Evolutionary conservation across 1,284 basidiomycete species (phyloP), one percentile per base, ranked within the genome.

Genomic region (Melampsora americana): DNA sequence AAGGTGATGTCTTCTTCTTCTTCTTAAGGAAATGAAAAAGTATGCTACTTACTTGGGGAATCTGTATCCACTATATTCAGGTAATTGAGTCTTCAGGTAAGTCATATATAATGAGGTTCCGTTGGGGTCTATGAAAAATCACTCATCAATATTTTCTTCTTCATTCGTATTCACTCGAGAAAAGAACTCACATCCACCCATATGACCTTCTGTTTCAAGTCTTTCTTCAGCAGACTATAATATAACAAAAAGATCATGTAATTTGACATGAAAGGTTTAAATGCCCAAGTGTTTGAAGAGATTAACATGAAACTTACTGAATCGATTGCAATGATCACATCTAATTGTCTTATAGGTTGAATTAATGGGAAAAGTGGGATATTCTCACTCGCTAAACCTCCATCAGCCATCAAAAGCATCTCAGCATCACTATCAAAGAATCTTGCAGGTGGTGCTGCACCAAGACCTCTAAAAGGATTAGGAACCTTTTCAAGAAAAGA

Each of bases 261-360:
- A 30, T 39, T 23, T 18, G 6, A 23, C 16, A 32, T 16, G 14
- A 35, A 59, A 16, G 26, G 50, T 16, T 1, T 28, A 12, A 64
- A 20, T 26, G 39, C 7, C 12, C 39, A 39, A n/a, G n/a, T n/a
- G n/a, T 53, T 53, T 20, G 26, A 62, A 62, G n/a, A 20, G 32
- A 26, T n/a, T 30, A 28, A 32, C 26, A 9, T 44, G 16, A 16
- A 46, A 72, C 72, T 67, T 20, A 76, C 73, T 9, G 73, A 59
- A 64, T 76, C 73, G 26, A 76, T 20, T 26, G 66, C 73, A 62
- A 76, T 76, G 26, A 76, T 42, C 11, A 76, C 73, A 23, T 76
- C 73, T 2, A 76, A 42, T 53, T 75, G 20, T n/a, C 73, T 62
- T 39, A 59, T 64, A 20, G 72, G 73, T 62, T 76, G 73, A 18